phyloP scores from a whole-genome alignment of 2,329 filamentous ascomycete species.

The Aureobasidium sp. region DNA sequence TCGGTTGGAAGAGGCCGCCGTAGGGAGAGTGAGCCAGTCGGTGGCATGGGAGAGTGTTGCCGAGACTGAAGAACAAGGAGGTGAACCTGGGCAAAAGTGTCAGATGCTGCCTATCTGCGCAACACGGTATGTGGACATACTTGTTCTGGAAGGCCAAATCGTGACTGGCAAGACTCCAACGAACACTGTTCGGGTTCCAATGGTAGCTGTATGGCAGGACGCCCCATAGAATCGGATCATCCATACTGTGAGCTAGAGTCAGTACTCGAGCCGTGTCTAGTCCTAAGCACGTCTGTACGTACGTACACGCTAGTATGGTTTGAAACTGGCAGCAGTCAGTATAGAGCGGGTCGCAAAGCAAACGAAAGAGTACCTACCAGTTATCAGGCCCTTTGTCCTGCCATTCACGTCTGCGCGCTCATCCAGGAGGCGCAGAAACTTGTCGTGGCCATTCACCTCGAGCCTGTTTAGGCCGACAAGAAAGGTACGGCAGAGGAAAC shows the following conservation, averaged over 20 bases:
- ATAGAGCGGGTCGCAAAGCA: background rate
- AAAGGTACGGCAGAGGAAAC: conserved; percentile 65
- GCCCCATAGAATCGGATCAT: conserved; percentile 94
- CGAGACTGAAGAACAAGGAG: conserved; percentile 76
- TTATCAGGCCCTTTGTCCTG: conserved; percentile 72
- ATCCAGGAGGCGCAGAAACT: conserved; percentile 70
- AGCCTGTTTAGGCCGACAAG: conserved; percentile 67
- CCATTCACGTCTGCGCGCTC: conserved; percentile 58
- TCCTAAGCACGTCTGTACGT: conserved; percentile 24
- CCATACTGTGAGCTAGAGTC: conserved; percentile 53
- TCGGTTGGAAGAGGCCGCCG: conserved; percentile 86
- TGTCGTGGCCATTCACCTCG: conserved; percentile 68
- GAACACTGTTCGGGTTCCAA: conserved; percentile 65
- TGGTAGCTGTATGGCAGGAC: conserved; percentile 69
- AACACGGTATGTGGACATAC: conserved; percentile 41
- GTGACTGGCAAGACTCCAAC: conserved; percentile 87
- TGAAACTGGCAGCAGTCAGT: conserved; percentile 52
- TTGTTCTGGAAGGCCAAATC: conserved; percentile 91
- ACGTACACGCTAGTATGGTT: conserved; percentile 87
- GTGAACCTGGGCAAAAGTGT: conserved; percentile 46
- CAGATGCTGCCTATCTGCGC: background rate
- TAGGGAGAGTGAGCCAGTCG: conserved; percentile 67
- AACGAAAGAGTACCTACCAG: conserved; percentile 49
- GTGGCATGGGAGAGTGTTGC: conserved; percentile 87
- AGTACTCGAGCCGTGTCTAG: background rate